These are phyloP conservation scores for Phytophthora niederhauseri DNA, from an alignment of 352 stramenopile genomes.

Conservation along the genomic window DNA sequence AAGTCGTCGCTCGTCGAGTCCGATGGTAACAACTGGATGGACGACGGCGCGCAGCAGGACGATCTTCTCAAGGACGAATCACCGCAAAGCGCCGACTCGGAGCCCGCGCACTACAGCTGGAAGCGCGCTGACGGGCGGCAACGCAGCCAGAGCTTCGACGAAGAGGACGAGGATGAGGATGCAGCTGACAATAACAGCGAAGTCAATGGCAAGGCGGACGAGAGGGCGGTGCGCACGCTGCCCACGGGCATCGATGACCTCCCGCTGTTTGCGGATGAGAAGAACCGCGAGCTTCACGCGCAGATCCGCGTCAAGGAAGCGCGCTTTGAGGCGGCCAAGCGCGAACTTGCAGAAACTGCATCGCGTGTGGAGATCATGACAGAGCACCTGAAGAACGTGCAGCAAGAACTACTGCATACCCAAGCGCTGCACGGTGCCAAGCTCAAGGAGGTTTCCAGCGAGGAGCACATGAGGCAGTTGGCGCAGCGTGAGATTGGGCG, in stretches of 20 bases:
- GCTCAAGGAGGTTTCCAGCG: conserved; percentile 92
- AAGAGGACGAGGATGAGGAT: conserved; percentile 41
- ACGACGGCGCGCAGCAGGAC: conserved; percentile 25
- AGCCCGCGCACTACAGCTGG: conserved; percentile 58
- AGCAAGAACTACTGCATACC: conserved; percentile 95
- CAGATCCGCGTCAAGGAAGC: conserved; percentile 86
- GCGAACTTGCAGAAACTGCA: conserved; percentile 78
- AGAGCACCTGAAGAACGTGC: conserved; percentile 97
- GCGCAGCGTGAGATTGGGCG: conserved; percentile 90
- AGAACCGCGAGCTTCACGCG: conserved; percentile 84
- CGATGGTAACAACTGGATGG: conserved; percentile 23
- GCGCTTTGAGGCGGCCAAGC: conserved; percentile 60
- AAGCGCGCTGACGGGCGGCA: conserved; percentile 61
- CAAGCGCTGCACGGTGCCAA: conserved; percentile 94
- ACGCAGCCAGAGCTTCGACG: conserved; percentile 29
- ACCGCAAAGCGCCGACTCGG: conserved; percentile 27
- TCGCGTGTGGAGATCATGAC: conserved; percentile 95
- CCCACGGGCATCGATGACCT: conserved; percentile 88
- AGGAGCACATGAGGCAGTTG: conserved; percentile 94
- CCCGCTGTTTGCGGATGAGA: conserved; percentile 88
- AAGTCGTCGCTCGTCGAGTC: conserved; percentile 34
- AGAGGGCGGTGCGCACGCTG: conserved; percentile 38
- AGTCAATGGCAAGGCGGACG: conserved; percentile 22
- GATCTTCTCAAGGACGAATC: conserved; percentile 19
- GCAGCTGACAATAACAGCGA: conserved; percentile 41